Conservation (phyloP, 345 rosid genomes). For the Eucalyptus sp. region DNA sequence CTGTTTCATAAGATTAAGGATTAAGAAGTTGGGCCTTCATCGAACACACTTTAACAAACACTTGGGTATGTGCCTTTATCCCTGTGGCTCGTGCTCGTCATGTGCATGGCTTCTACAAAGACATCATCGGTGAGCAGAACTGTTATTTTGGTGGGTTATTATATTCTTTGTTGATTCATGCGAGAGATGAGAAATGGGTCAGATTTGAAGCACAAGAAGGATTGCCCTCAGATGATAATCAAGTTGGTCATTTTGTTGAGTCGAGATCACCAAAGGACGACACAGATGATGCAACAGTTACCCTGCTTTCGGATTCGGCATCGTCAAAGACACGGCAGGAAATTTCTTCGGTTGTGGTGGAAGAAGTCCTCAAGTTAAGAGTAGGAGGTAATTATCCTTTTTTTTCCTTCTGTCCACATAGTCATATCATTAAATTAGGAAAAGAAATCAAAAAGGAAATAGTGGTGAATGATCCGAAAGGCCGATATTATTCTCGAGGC, state of each 20-base stretch:
- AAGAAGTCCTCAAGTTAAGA: constrained; percentile 9
- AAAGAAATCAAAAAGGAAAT: background rate
- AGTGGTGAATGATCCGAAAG: background rate
- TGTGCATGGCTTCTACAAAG: no score
- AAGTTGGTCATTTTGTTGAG: background rate
- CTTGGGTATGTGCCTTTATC: no score
- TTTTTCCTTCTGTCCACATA: background rate
- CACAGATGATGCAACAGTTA: constrained; percentile 34
- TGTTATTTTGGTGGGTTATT: constrained; percentile 43
- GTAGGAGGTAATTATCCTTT: background rate
- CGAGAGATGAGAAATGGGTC: constrained; percentile 45
- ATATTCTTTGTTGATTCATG: constrained; percentile 32
- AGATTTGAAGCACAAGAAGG: background rate
- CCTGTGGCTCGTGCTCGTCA: accelerated
- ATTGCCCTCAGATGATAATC: background rate
- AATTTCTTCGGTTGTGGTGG: background rate
- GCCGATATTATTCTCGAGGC: background rate
- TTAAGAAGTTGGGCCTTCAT: accelerated
- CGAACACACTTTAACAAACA: no score
- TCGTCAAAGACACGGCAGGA: background rate
- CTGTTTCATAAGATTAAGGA: accelerated
- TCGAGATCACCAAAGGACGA: constrained; percentile 7
- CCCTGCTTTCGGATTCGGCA: constrained; percentile 23
- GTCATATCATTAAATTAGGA: background rate
- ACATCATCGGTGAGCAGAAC: constrained; percentile 16